Percentiles rank a stretch among this genome's conserved stretches.
phyloP scores from a whole-genome alignment of 441 rosid genomes.

The Erodium texanum region DNA sequence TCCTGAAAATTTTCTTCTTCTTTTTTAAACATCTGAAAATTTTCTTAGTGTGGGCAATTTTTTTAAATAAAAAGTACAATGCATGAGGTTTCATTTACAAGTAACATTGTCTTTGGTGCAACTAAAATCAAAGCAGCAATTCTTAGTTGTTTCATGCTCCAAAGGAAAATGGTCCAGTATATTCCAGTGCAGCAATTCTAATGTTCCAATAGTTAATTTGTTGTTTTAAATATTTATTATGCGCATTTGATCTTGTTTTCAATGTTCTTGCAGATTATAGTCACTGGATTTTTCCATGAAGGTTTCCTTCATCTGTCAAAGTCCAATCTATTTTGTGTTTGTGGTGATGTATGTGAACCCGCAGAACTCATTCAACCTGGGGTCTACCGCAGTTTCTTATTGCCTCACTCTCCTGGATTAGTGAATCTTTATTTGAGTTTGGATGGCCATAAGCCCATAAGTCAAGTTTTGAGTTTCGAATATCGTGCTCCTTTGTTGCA shows the following conservation, averaged over 20 bases:
- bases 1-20: no score
- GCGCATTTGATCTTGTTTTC: slow-evolving; percentile 17
- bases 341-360: slow-evolving; percentile 59
- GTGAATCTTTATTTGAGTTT: slow-evolving; percentile 62
- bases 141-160: no score
- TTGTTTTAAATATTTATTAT: no score
- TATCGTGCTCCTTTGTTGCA: slow-evolving; percentile 38
- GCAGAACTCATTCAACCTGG: slow-evolving; percentile 72
- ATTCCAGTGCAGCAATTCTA: no score
- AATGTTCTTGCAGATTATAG: slow-evolving; percentile 53
- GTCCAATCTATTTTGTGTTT: slow-evolving; percentile 58
- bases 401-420: slow-evolving; percentile 64
- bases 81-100: no score
- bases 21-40: no score
- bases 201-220: no score
- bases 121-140: no score
- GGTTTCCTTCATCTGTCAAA: slow-evolving; percentile 48
- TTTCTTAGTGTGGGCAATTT: no score
- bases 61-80: no score
- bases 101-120: no score
- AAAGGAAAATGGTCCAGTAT: no score
- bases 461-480: slow-evolving; percentile 73
- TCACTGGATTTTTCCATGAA: slow-evolving; percentile 70
- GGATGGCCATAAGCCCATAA: slow-evolving; percentile 73
- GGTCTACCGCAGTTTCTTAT: slow-evolving; percentile 70